A percentile compares a stretch with the other conserved stretches of the same genome.
These are phyloP conservation scores for Apiosordaria backusii DNA, from an alignment of 495 filamentous ascomycete species.

Conservation along the genomic window DNA sequence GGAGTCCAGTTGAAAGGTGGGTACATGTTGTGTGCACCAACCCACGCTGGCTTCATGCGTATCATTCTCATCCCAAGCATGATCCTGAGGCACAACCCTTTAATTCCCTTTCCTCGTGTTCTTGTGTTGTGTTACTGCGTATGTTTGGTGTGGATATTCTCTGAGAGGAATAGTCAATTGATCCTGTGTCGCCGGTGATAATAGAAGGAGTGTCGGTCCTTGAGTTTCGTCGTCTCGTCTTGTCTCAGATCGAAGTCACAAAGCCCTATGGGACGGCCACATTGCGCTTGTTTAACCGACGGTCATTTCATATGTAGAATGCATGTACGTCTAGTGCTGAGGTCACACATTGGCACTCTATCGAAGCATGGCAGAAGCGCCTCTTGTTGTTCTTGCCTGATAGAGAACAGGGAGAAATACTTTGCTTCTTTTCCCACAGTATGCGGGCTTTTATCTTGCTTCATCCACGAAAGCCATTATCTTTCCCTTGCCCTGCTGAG, in stretches of 20 bases:
- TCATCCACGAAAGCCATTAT: background rate
- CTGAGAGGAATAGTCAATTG: too few species aligned
- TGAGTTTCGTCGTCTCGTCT: background rate
- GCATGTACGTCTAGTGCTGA: too few species aligned
- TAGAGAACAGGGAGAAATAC: too few species aligned
- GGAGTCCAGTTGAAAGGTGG: background rate
- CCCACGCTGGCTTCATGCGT: constrained; percentile 3
- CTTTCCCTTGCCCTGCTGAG: background rate
- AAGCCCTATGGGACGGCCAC: background rate
- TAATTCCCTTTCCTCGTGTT: constrained; percentile 13
- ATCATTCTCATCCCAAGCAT: constrained; percentile 3
- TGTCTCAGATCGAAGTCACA: background rate
- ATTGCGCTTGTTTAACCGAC: background rate
- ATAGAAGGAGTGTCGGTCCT: background rate
- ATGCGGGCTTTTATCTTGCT: too few species aligned
- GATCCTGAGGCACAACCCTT: constrained; percentile 6
- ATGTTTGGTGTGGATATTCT: too few species aligned
- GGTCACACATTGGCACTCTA: too few species aligned
- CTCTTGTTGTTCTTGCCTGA: background rate
- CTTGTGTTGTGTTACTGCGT: too few species aligned
- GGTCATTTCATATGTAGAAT: too few species aligned
- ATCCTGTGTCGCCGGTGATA: background rate
- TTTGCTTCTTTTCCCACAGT: too few species aligned
- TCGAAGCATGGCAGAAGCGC: too few species aligned
- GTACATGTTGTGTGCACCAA: background rate